Evolutionary conservation across 2,329 filamentous ascomycete genomes (phyloP).

Genomic region (Tolypocladium capitatum): DNA sequence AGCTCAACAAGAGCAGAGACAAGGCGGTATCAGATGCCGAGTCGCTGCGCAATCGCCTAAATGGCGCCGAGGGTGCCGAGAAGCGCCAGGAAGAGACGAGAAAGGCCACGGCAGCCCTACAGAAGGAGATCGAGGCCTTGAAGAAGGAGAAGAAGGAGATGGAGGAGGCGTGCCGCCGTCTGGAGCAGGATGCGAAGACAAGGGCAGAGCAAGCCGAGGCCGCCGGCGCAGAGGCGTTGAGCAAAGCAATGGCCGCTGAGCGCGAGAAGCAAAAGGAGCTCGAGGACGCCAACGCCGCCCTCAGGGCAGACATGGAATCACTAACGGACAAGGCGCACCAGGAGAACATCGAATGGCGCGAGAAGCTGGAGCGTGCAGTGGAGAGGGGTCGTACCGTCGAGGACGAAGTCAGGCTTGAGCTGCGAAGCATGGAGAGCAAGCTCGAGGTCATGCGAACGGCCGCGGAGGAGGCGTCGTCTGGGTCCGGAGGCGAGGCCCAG

Average conservation of each 20-base stretch:
- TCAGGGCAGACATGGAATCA: conserved; percentile 69
- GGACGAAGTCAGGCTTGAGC: conserved; percentile 67
- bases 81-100: conserved; percentile 35
- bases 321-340: conserved; percentile 54
- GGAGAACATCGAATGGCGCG: conserved; percentile 58
- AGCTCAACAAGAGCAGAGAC: conserved; percentile 45
- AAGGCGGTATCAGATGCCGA: conserved; percentile 40
- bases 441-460: conserved; percentile 74
- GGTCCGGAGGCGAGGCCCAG: conserved; percentile 67
- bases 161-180: conserved; percentile 49
- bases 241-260: conserved; percentile 52
- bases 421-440: conserved; percentile 69
- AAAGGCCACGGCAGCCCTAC: conserved; percentile 39
- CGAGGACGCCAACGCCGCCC: conserved; percentile 44
- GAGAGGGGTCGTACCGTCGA: conserved; percentile 58
- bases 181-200: conserved; percentile 57
- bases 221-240: conserved; percentile 52
- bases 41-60: conserved; percentile 31
- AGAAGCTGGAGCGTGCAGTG: conserved; percentile 58
- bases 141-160: conserved; percentile 44
- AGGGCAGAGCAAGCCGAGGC: conserved; percentile 51
- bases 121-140: conserved; percentile 21
- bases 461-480: conserved; percentile 81
- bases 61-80: conserved; percentile 39
- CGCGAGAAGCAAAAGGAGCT: conserved; percentile 44